A percentile compares a stretch with the other conserved stretches of the same genome.
Evolutionary conservation across 768 basidiomycete genomes (phyloP).

Genomic region (Sistotremastrum niveocremeum): DNA sequence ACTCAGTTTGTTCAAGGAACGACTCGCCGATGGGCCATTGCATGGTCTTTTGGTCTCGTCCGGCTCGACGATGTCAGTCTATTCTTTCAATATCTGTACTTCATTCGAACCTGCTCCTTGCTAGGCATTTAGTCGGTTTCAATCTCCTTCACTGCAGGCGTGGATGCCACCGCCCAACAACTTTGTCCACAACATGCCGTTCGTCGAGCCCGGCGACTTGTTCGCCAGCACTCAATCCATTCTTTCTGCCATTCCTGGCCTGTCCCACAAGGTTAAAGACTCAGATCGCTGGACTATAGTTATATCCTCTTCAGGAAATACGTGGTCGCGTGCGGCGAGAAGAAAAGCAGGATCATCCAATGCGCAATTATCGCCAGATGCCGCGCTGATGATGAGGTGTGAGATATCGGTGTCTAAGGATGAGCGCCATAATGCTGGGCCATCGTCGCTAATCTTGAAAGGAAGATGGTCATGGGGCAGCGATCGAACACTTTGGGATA

Average conservation of each 20-base stretch:
- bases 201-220: conserved; percentile 3
- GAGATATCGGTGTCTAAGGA: not conserved
- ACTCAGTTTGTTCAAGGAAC: conserved; percentile 76
- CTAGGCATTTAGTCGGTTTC: conserved; percentile 24
- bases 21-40: conserved; percentile 86
- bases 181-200: conserved; percentile 26
- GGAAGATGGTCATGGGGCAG: conserved; percentile 52
- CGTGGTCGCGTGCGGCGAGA: conserved; percentile 60
- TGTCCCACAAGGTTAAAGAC: conserved; percentile 3
- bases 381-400: conserved; percentile 4
- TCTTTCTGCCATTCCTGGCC: conserved; percentile 22
- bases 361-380: conserved; percentile 12
- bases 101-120: conserved; percentile 19
- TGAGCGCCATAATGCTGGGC: not conserved
- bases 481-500: conserved; percentile 47
- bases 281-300: conserved; percentile 3
- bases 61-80: conserved; percentile 66
- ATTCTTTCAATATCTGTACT: not conserved
- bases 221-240: conserved; percentile 10
- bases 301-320: conserved; percentile 26
- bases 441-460: conserved; percentile 17
- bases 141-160: conserved; percentile 30
- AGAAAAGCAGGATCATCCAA: conserved; percentile 17
- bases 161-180: conserved; percentile 48
- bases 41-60: conserved; percentile 59